Evolutionary conservation across 768 basidiomycete species (phyloP).

Genomic region (Agrocybe praecox): DNA sequence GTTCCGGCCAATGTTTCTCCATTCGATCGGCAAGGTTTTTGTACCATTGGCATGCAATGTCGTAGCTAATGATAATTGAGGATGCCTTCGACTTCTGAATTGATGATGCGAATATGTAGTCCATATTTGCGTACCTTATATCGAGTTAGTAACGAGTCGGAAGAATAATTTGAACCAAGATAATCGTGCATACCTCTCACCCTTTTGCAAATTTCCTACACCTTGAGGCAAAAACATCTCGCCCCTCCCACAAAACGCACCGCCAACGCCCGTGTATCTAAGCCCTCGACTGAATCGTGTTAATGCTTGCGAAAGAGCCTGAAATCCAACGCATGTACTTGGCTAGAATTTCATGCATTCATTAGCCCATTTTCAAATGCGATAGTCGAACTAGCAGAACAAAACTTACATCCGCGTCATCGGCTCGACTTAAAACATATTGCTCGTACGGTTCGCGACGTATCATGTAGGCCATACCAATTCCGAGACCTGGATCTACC

Average conservation of each 20-base stretch:
- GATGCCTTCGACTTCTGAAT: not conserved
- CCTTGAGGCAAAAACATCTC: conserved; percentile 13
- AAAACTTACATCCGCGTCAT: no score
- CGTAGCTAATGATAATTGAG: conserved; percentile 14
- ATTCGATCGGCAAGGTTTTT: no score
- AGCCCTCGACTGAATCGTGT: conserved; percentile 10
- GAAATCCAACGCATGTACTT: conserved; percentile 16
- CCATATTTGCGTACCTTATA: conserved; percentile 17
- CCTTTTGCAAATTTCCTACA: conserved; percentile 30
- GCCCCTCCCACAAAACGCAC: conserved; percentile 1
- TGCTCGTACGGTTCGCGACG: no score
- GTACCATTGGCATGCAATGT: no score
- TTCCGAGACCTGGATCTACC: no score
- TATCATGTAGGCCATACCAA: no score
- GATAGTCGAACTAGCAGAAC: no score
- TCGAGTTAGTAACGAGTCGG: no score
- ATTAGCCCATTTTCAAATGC: no score
- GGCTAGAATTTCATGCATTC: conserved; percentile 5
- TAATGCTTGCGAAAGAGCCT: not conserved
- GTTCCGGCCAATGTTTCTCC: no score
- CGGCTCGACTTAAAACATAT: no score
- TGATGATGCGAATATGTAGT: conserved; percentile 11
- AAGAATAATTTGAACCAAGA: not conserved
- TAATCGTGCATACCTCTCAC: conserved; percentile 22
- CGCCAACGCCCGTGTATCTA: conserved; percentile 14